Conservation (phyloP, 2,329 filamentous ascomycete species). For the Botryosphaeria dothidea region DNA sequence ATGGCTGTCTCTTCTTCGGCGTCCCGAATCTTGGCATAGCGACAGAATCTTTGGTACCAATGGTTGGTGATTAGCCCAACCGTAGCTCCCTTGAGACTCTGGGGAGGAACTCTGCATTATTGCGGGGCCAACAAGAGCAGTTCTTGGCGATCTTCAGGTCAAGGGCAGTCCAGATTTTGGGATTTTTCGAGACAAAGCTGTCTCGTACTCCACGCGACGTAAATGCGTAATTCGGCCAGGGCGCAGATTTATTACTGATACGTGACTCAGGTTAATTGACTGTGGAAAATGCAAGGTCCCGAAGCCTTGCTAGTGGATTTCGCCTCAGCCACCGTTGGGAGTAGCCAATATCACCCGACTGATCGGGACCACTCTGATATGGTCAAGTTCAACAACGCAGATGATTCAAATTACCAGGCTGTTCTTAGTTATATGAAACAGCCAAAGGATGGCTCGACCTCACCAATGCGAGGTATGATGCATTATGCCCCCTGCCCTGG, state of each 20-base stretch:
- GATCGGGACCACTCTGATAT: background rate
- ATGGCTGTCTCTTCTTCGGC: background rate
- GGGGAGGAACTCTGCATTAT: background rate
- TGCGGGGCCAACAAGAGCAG: background rate
- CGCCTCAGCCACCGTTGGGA: background rate
- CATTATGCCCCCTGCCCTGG: no score
- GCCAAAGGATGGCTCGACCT: accelerated
- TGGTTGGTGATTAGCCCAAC: background rate
- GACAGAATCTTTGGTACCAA: background rate
- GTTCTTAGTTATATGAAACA: background rate
- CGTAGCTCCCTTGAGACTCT: background rate
- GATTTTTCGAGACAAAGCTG: background rate
- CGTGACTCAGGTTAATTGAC: background rate
- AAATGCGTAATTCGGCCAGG: accelerated
- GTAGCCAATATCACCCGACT: background rate
- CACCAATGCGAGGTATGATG: background rate
- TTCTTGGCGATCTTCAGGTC: background rate
- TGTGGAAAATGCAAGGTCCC: background rate
- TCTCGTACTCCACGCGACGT: background rate
- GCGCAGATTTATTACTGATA: background rate
- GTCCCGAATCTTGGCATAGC: background rate
- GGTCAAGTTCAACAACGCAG: background rate
- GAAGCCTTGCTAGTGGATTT: background rate
- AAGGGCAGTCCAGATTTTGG: background rate
- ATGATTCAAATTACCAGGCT: background rate